Evolutionary conservation across 1,284 basidiomycete genomes (phyloP), one percentile per base, ranked within the genome.

Genomic region (Athelia psychrophila): DNA sequence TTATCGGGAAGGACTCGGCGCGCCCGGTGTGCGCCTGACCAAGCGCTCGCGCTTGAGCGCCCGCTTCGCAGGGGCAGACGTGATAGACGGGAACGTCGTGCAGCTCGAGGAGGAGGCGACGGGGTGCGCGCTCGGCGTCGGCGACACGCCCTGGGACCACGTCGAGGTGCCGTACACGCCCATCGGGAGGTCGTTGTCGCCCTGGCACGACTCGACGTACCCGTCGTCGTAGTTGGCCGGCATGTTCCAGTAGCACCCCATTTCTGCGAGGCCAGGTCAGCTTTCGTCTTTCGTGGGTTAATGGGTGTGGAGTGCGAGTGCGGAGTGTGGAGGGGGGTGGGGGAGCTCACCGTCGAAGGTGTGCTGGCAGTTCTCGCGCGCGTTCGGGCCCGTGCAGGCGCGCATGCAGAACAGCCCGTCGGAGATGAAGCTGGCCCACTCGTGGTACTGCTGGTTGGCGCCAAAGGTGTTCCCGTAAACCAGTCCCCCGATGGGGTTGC

Each of bases 331-430:
- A 23, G 24, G 6, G 24, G 20, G n/a, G 38, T 9, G 5, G 6
- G 8, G 38, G n/a, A n/a, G 6, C 44, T 23, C 10, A 46, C 44
- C 58, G 49, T 61, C 58, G 52, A 60, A 58, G 47, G 66, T 64
- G 59, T 66, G 62, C n/a, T 83, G 76, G 67, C 84, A 86, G 59
- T 80, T 77, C 10, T 66, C 62, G 3, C 78, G 76, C 35, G 84
- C 81, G 50, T 79, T 76, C 19, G 74, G 71, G 25, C 81, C 83
- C 49, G 73, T 66, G 62, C 84, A 86, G 25, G 82, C 83, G 51
- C 83, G 75, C 71, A 86, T 76, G 69, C 83, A 87, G 68, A 86
- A 88, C 57, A 80, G 71, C 25, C 53, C 67, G 48, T 74, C 70
- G 9, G 76, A 78, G 57, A 83, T 78, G 68, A 81, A 80, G 54